A percentile compares a stretch with the other conserved stretches of the same genome.
Evolutionary conservation across 768 basidiomycete genomes (phyloP).

Genomic region (Leccinum fibrillosum): DNA sequence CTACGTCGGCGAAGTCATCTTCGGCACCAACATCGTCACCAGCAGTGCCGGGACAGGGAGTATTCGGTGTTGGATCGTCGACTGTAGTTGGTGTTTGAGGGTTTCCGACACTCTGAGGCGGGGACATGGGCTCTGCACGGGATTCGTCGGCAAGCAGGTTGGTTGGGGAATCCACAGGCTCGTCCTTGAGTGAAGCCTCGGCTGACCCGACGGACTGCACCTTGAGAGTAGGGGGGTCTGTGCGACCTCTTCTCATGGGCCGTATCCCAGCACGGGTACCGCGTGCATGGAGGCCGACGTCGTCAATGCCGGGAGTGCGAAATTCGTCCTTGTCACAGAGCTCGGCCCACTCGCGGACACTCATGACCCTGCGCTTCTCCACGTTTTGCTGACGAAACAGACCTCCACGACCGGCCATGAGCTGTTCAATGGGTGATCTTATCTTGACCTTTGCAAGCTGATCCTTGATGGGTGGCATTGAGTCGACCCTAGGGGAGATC

Average conservation of each 20-base stretch:
- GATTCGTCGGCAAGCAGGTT: slow-evolving; percentile 5
- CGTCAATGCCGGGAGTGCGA: slow-evolving; percentile 68
- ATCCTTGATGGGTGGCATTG: slow-evolving; percentile 68
- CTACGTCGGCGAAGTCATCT: slow-evolving; percentile 12
- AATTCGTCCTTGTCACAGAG: slow-evolving; percentile 69
- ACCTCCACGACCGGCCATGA: slow-evolving; percentile 83
- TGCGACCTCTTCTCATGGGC: slow-evolving; percentile 40
- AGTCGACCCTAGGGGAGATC: slow-evolving; percentile 51
- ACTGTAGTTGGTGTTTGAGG: slow-evolving; percentile 19
- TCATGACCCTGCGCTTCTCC: slow-evolving; percentile 81
- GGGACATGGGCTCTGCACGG: slow-evolving; percentile 22
- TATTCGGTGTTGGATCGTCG: slow-evolving; percentile 3
- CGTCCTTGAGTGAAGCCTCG: slow-evolving; percentile 42
- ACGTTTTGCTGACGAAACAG: slow-evolving; percentile 89
- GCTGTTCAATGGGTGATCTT: slow-evolving; percentile 88
- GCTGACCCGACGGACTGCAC: slow-evolving; percentile 46
- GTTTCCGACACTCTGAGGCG: slow-evolving; percentile 24
- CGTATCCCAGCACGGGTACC: slow-evolving; percentile 35
- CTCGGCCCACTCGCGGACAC: slow-evolving; percentile 86
- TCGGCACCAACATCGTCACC: slow-evolving; percentile 13
- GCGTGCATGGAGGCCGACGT: slow-evolving; percentile 55
- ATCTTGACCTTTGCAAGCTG: slow-evolving; percentile 76
- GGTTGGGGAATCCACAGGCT: slow-evolving; percentile 27
- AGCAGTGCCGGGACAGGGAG: slow-evolving; percentile 3
- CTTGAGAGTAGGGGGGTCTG: slow-evolving; percentile 37